These are phyloP conservation scores for Bipolaris bicolor DNA, from an alignment of 2,329 filamentous ascomycete species.

Conservation along the genomic window DNA sequence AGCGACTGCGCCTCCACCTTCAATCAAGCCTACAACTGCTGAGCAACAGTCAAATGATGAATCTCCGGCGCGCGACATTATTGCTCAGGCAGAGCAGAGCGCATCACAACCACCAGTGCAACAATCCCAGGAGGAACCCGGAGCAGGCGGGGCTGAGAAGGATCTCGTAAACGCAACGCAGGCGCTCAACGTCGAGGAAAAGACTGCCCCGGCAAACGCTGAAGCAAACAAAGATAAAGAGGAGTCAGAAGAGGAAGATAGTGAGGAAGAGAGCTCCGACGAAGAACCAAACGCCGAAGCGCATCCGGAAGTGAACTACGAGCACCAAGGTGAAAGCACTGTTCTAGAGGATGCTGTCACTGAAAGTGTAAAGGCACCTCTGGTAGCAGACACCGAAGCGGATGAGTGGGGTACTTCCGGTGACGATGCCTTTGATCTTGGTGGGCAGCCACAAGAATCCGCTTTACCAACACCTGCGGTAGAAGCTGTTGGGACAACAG, in stretches of 20 bases:
- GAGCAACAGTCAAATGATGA: conserved; percentile 8
- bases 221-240: conserved; percentile 25
- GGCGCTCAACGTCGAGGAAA: conserved; percentile 22
- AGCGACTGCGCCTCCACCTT: conserved; percentile 6
- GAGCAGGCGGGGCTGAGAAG: conserved; percentile 18
- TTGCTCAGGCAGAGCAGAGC: conserved; percentile 40
- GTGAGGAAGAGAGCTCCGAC: conserved; percentile 38
- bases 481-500: conserved; percentile 40
- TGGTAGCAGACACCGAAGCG: conserved; percentile 52
- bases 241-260: conserved; percentile 35
- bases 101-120: conserved; percentile 9
- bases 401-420: conserved; percentile 43
- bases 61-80: conserved; percentile 35
- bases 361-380: conserved; percentile 50
- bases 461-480: conserved; percentile 30
- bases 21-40: conserved; percentile 12
- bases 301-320: conserved; percentile 49
- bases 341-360: conserved; percentile 54
- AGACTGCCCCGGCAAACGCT: conserved; percentile 1
- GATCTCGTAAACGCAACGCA: conserved; percentile 24
- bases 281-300: conserved; percentile 21
- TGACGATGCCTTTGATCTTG: conserved; percentile 41
- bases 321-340: conserved; percentile 55
- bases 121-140: conserved; percentile 11
- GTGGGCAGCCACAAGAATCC: conserved; percentile 31